Conservation (phyloP, 1,284 basidiomycete genomes). For the Xanthoconium separans region DNA sequence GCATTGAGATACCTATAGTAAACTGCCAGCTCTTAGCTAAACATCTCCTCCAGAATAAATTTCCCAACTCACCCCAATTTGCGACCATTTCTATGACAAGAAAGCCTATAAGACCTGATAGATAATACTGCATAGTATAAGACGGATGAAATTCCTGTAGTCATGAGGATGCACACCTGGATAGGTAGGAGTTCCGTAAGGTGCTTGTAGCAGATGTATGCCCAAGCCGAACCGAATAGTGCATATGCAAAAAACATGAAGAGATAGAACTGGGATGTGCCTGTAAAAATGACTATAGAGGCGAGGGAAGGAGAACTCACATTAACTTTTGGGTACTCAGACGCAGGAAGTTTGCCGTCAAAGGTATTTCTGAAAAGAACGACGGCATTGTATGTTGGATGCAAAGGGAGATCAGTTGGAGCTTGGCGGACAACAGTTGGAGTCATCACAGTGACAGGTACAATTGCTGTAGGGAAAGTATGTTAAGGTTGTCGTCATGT, state of each 20-base stretch:
- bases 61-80: slow-evolving; percentile 64
- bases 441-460: slow-evolving; percentile 75
- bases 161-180: slow-evolving; percentile 50
- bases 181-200: slow-evolving; percentile 82
- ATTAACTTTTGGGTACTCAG: slow-evolving; percentile 97
- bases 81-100: slow-evolving; percentile 93
- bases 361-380: slow-evolving; percentile 91
- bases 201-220: slow-evolving; percentile 81
- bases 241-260: slow-evolving; percentile 79
- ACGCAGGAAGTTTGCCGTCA: slow-evolving; percentile 84
- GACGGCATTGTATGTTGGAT: slow-evolving; percentile 80
- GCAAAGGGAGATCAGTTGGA: slow-evolving; percentile 54
- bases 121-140: slow-evolving; percentile 69
- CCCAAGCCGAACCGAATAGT: slow-evolving; percentile 74
- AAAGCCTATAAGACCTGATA: slow-evolving; percentile 88
- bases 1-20: slow-evolving; percentile 92
- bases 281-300: slow-evolving; percentile 1
- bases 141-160: not conserved
- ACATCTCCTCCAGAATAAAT: not conserved
- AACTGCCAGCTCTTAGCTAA: slow-evolving; percentile 38
- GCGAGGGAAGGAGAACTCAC: slow-evolving; percentile 46
- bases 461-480: slow-evolving; percentile 54
- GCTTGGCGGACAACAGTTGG: slow-evolving; percentile 35
- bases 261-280: slow-evolving; percentile 76
- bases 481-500: slow-evolving; percentile 9